Evolutionary conservation across 805 yeast species (phyloP), one percentile per base, ranked within the genome.

Genomic region (Kuraishia cidri): DNA sequence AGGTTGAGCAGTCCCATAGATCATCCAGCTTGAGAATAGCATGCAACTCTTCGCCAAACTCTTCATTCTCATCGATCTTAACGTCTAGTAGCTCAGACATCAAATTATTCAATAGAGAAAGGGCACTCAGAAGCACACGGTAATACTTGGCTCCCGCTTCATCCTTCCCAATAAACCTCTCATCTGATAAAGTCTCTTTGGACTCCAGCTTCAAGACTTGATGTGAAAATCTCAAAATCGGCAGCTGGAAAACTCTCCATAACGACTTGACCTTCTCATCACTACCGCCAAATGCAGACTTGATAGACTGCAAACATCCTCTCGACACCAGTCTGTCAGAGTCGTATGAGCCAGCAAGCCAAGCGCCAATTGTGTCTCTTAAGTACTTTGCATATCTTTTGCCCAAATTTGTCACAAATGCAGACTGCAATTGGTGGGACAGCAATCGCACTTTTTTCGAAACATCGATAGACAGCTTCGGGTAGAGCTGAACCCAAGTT

Each of bases 401-500:
- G 9, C 75, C 76, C 7, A 79, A 49, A 1, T 43, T 35, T 11
- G 45, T 40, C 25, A 82, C 74, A 25, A 75, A 60, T 12, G 48
- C 52, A 1, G 80, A 70, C 32, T 87, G 87, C 3, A 77, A 62
- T 37, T 69, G 73, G 47, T 86, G 95, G 3, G 86, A 52, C 13
- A 64, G 48, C 6, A 58, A 36, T 36, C 97, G 65, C 1, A 86
- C 82, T 10, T 58, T 56, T 41, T 79, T 73, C 3, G 88, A 75
- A 34, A 72, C 73, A 39, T 83, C 92, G 5, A 80, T 64, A 2
- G 92, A 67, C 19, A 88, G 58, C 46, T 86, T 84, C 1, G 96
- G 80, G 46, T 84, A 90, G 14, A 85, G 42, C 52, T 86, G 95
- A 29, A 84, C 65, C 94, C 85, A 84, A 24, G 76, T 69, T 32